Evolutionary conservation across 2,329 filamentous ascomycete species (phyloP), one percentile per base, ranked within the genome.

Genomic region (Ambrosiella cleistominuta): DNA sequence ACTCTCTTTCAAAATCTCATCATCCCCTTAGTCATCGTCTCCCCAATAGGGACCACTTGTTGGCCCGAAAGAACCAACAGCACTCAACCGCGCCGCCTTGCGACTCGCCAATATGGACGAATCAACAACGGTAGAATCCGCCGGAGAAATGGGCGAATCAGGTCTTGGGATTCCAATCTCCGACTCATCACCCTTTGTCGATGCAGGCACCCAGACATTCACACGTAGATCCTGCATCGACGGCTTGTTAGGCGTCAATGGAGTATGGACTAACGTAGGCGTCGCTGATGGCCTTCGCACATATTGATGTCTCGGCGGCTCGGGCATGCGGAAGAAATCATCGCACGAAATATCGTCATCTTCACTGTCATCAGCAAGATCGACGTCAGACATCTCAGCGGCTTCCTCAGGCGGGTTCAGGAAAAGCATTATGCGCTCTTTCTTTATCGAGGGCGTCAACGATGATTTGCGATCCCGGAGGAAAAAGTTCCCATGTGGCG

Each of bases 1-100:
- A 27, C 27, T 35, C 15, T 27, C 47, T 36, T 11, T 53, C 27
- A 12, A 37, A n/a, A 19, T 6, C 50, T 38, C 27, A n/a, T 17
- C 3, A 3, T 13, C 5, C 37, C 15, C 61, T 66, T 62, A 67
- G 57, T 66, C 70, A 47, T 74, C 70, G 53, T 74, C 70, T n/a
- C 69, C 71, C 71, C 70, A 72, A 64, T 66, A 70, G 2, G 69
- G 68, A 7, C 65, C 62, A 13, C 37, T 27, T n/a, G 38, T n/a
- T 42, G 19, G 2, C 15, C 15, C 12, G 27, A 54, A 54, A 19
- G 63, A 62, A 15, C 71, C 71, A 13, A 73, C 70, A 1, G 71
- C 71, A 56, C 71, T 72, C 49, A 73, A 63, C 4, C 74, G 69
- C 9, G 71, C 72, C 54, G 68, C 68, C 63, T 70, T 74, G 64